These are phyloP conservation scores for Fusarium palustre DNA, from an alignment of 2,329 filamentous ascomycete species.

Conservation along the genomic window DNA sequence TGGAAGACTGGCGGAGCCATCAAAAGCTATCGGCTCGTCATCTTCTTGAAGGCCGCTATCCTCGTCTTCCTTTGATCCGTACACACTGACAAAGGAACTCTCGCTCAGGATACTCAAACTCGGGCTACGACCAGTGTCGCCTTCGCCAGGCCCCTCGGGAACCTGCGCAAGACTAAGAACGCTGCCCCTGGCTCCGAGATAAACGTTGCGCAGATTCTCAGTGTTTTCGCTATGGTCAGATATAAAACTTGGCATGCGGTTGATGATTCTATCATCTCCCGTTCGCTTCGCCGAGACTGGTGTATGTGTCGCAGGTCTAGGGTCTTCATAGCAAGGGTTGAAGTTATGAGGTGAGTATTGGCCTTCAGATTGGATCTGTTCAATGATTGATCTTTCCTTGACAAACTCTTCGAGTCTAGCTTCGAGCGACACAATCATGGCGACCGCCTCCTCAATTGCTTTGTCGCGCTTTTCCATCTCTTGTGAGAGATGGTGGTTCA, in stretches of 20 bases:
- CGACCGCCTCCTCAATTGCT: slow-evolving; percentile 76
- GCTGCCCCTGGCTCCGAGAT: slow-evolving; percentile 64
- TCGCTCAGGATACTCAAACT: slow-evolving; percentile 74
- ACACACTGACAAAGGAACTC: slow-evolving; percentile 74
- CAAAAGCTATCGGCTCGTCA: slow-evolving; percentile 49
- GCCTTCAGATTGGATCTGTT: slow-evolving; percentile 60
- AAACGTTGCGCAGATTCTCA: slow-evolving; percentile 70
- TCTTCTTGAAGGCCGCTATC: slow-evolving; percentile 42
- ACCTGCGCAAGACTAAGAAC: slow-evolving; percentile 63
- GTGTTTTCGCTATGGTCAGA: slow-evolving; percentile 70
- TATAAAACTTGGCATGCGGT: slow-evolving; percentile 73
- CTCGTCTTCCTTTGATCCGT: slow-evolving; percentile 60
- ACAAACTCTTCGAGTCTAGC: slow-evolving; percentile 66
- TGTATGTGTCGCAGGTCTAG: slow-evolving; percentile 28
- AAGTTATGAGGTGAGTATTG: slow-evolving; percentile 51
- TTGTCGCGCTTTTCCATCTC: slow-evolving; percentile 77
- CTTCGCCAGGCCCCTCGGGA: slow-evolving; percentile 53
- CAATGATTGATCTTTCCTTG: slow-evolving; percentile 65
- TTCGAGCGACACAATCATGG: slow-evolving; percentile 75
- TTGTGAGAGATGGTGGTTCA: slow-evolving; percentile 68
- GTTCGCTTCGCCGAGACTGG: slow-evolving; percentile 39
- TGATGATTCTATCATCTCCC: slow-evolving; percentile 56
- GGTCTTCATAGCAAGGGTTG: slow-evolving; percentile 45
- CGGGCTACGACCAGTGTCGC: slow-evolving; percentile 59
- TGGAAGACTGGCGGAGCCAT: slow-evolving; percentile 43